Percentiles rank a stretch among this genome's conserved stretches.
Evolutionary conservation across 345 rosid species (phyloP).

Genomic region (Limnanthes douglasii): DNA sequence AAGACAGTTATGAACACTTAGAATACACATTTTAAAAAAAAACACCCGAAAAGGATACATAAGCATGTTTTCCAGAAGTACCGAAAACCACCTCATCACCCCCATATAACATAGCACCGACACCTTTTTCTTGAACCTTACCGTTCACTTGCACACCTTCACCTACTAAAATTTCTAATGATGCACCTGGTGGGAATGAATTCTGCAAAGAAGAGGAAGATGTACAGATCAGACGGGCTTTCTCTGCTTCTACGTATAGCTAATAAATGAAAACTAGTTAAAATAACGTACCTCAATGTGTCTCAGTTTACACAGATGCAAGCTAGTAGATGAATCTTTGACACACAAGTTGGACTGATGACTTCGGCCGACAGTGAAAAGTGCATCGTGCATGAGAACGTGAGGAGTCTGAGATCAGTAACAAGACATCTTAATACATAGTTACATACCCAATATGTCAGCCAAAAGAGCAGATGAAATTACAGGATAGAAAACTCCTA

Average conservation of each 20-base stretch:
- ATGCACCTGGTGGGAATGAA: slow-evolving; percentile 47
- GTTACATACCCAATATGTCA: slow-evolving; percentile 2
- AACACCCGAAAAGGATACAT: slow-evolving; percentile 60
- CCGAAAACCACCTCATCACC: slow-evolving; percentile 91
- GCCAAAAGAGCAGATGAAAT: background rate
- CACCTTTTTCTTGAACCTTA: slow-evolving; percentile 29
- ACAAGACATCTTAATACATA: slow-evolving; percentile 9
- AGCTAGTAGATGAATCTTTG: slow-evolving; percentile 45
- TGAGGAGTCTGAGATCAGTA: slow-evolving; percentile 61
- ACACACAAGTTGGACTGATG: slow-evolving; percentile 59
- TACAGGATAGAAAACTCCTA: background rate
- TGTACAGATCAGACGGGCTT: slow-evolving; percentile 10
- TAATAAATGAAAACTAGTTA: slow-evolving; percentile 2
- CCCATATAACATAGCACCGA: slow-evolving; percentile 39
- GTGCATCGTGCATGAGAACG: slow-evolving; percentile 34
- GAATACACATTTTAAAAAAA: background rate
- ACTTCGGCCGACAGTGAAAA: slow-evolving; percentile 68
- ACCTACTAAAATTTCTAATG: slow-evolving; percentile 60
- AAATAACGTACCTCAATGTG: slow-evolving; percentile 50
- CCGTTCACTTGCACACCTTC: slow-evolving; percentile 93
- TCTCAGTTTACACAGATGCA: slow-evolving; percentile 52
- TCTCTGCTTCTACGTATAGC: background rate
- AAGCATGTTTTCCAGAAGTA: slow-evolving; percentile 61
- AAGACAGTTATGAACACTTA: background rate
- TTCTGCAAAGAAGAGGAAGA: slow-evolving; percentile 28